Evolutionary conservation across 2,329 filamentous ascomycete species (phyloP), one percentile per base, ranked within the genome.

Genomic region (Microdochium nivale): DNA sequence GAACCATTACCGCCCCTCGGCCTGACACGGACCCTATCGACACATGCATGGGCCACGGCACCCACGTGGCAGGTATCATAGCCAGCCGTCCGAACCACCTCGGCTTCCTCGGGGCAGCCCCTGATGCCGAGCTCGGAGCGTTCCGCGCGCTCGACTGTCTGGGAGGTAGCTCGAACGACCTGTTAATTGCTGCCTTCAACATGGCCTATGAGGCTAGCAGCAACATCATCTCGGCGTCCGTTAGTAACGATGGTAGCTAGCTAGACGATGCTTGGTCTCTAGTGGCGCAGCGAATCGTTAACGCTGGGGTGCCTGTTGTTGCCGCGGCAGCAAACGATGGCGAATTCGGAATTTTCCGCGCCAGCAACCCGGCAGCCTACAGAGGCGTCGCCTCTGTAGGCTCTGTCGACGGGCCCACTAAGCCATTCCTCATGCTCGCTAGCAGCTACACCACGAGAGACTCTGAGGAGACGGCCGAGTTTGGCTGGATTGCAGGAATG

Each of bases 61-160:
- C 73, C 0, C 70, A 72, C 51, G 69, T 71, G 24, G 67, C 72
- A 13, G 74, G 75, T 43, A 74, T 73, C 46, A 67, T 77, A 43
- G 54, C 55, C 3, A 55, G 56, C 8, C 58, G 58, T 49, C 23
- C 49, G 13, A 59, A 58, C 48, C 51, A 56, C 10, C 48, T 55
- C 35, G 55, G 55, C 21, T 59, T 58, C 54, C 52, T 54, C 1
- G 58, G 58, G 9, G 58, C 54, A 3, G 58, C 58, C 1, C 56
- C 58, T 2, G 56, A 52, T 14, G 58, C 54, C 44, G 58, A 48
- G 43, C 40, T 59, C 13, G 55, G 53, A 40, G 54, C 55, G 54
- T 59, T 58, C 25, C 55, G 54, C 13, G 49, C 49, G 5, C 53
- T 49, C 4, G 56, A 55, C 21, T 59, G 58, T 21, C 49, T 48